Evolutionary conservation across 1,284 basidiomycete genomes (phyloP), one percentile per base, ranked within the genome.

Genomic region (Pseudozyma sp.): DNA sequence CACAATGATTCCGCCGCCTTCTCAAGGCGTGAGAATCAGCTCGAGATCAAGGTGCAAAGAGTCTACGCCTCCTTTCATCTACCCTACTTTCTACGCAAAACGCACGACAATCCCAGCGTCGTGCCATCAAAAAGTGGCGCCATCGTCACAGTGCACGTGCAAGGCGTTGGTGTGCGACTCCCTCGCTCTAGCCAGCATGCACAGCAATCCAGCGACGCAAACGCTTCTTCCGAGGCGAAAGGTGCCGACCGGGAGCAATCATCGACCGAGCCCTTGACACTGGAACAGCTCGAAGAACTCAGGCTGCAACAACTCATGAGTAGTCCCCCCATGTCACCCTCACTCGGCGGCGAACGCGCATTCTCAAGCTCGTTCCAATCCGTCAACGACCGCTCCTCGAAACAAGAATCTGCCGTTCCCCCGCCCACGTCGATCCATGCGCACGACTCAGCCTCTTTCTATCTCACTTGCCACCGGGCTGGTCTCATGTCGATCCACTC

Each of bases 81-180:
- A 3, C 69, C 69, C 8, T 61, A 49, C 54, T 56, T 75, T 39
- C 52, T 71, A 33, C 48, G 67, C 33, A 67, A 48, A 14, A 17
- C 45, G 2, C 19, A 46, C 13, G 31, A 61, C 17, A 47, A 53
- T 16, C 67, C 53, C n/a, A 49, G 39, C 13, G 54, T 64, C 3
- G 52, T 68, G 17, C 60, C 67, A 8, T 56, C 48, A 3, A 54
- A 33, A 30, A 59, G 64, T 46, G 54, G 60, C 5, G 64, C 69
- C 13, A 68, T 72, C 57, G 45, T 79, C 47, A 81, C 79, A 3
- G 50, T 81, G 14, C 68, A 77, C 33, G 62, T 81, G 5, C 75
- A 79, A 39, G 79, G 79, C 46, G 68, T 81, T 17, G 77, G 75
- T 31, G 57, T 79, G 7, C 68, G 64, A 30, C 40, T 81, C 5